These are phyloP conservation scores for Neurospora sp. DNA, from an alignment of 495 filamentous ascomycete genomes.

Conservation along the genomic window DNA sequence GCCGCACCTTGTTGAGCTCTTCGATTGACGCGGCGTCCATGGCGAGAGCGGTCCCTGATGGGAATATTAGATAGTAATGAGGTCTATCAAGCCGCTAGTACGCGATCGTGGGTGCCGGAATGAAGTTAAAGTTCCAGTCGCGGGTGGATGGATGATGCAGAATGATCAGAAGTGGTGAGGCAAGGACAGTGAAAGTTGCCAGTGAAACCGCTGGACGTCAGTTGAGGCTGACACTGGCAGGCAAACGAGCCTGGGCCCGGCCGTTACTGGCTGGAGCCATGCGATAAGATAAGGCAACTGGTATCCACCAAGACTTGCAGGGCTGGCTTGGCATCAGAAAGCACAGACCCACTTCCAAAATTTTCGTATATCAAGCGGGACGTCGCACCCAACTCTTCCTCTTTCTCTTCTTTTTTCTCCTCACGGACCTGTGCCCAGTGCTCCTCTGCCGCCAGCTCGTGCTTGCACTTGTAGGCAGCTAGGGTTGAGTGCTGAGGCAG, in stretches of 20 bases:
- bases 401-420: constrained; percentile 39
- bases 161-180: neutral
- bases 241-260: neutral
- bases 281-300: constrained; percentile 18
- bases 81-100: neutral
- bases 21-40: constrained; percentile 87
- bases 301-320: neutral
- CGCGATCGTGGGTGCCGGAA: neutral
- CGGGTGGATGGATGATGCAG: neutral
- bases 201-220: neutral
- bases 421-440: constrained; percentile 74
- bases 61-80: neutral
- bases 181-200: neutral
- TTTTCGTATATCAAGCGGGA: constrained; percentile 14
- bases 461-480: constrained; percentile 27
- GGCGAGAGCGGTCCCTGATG: constrained; percentile 8
- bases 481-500: constrained; percentile 73
- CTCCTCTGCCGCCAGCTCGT: constrained; percentile 44
- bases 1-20: constrained; percentile 87
- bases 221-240: constrained; percentile 4
- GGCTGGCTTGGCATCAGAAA: neutral
- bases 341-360: constrained; percentile 15
- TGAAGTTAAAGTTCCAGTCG: neutral
- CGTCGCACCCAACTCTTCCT: constrained; percentile 12
- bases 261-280: neutral